Base-by-base conservation (phyloP, 306 rosid genomes). In the Fragaria ananassa region DNA sequence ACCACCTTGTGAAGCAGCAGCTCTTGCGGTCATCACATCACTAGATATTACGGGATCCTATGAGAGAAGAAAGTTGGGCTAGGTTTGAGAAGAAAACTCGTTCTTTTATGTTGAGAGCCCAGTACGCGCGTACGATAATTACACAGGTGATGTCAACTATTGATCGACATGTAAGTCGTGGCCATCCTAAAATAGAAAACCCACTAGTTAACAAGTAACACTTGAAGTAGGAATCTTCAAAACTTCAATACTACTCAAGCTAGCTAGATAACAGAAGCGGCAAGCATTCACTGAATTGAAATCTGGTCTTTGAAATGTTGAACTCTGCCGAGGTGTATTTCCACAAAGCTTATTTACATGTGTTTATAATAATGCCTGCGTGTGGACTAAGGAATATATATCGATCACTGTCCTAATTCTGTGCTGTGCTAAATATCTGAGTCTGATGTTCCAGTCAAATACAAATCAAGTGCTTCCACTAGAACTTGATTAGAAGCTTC, bases 401-500 rank as follows among this genome's bases (percentile, higher is more conserved):
- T 31, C 42, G 42, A 31, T 42, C 39, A 35, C 15, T 17, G 54
- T 44, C 71, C 75, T 34, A 63, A 78, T 50, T 42, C 70, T 76
- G 44, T 46, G 27, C 3, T 58, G 15, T 14, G 3, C 14, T 61
- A 60, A 18, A 35, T 71, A 46, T 53, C 17, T 66, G 54, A 70
- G 63, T 83, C 57, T 73, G 66, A 63, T 83, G 83, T 67, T 78
- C 60, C 68, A 42, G 89, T 86, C 92, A 86, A 76, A 80, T 71
- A 75, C 80, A 81, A 81, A 73, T 67, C n/a, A 25, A 76, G 63
- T 73, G 64, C 46, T 44, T 6, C 12, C 83, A 78, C 79, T 74
- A 74, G 27, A 79, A 31, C 21, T 18, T 9, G 46, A 44, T 71
- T 75, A 42, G 69, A 67, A 80, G 74, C 57, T 74, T 66, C 70